These are phyloP conservation scores for Wallacemonas collosoma DNA, from an alignment of 208 protist species.

Conservation along the genomic window DNA sequence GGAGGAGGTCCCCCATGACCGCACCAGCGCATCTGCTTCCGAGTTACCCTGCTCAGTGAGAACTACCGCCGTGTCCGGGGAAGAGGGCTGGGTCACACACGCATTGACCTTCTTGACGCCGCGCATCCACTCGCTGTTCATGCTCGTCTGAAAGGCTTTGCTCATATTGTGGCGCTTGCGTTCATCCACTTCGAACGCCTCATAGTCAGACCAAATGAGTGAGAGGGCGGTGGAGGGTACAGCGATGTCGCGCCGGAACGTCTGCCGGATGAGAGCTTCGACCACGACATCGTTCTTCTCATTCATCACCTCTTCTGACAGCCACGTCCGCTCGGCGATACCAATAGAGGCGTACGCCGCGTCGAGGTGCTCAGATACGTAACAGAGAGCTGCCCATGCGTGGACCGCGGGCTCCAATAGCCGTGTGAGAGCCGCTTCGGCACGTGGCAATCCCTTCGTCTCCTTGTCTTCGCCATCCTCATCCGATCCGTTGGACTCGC, in stretches of 20 bases:
- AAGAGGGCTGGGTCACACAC: too few species aligned
- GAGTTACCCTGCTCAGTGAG: not conserved
- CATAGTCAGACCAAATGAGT: conserved; percentile 41
- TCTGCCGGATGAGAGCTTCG: conserved; percentile 61
- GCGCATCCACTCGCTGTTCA: conserved; percentile 18
- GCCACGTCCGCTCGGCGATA: conserved; percentile 48
- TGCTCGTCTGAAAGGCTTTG: conserved; percentile 24
- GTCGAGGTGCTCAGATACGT: conserved; percentile 56
- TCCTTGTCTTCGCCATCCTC: not conserved
- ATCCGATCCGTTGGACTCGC: not conserved
- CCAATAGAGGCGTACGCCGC: conserved; percentile 44
- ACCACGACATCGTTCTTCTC: conserved; percentile 23
- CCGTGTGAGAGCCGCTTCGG: not conserved
- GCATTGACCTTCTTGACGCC: not conserved
- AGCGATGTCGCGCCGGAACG: conserved; percentile 66
- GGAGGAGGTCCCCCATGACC: conserved; percentile 12
- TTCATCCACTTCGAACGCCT: conserved; percentile 68
- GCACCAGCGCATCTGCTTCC: conserved; percentile 23
- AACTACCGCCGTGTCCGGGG: not conserved
- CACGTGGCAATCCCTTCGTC: not conserved
- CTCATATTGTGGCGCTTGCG: conserved; percentile 42
- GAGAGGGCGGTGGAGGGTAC: conserved; percentile 40
- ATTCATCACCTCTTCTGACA: conserved; percentile 37
- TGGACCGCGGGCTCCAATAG: conserved; percentile 29
- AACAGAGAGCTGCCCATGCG: conserved; percentile 39